Base-by-base conservation (phyloP, 2,329 filamentous ascomycete genomes). In the Lecanicillium sp. region DNA sequence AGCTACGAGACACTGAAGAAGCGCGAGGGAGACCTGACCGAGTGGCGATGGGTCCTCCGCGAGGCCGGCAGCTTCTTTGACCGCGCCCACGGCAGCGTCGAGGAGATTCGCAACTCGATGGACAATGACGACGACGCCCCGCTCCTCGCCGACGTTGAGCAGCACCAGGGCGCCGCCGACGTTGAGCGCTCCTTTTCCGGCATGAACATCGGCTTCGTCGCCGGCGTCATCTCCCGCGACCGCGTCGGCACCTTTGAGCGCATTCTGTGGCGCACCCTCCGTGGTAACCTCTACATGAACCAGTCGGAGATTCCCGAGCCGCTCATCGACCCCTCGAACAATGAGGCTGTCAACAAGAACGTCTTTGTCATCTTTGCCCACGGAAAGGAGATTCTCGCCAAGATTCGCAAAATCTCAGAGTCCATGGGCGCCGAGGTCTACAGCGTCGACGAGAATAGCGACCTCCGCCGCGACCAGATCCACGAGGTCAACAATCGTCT, bases 321-420 rank as follows among this genome's bases (percentile, higher is more conserved):
- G 28, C 83, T 98, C 51, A 74, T 95, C 59, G 87, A 98, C 61
- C 90, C 92, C 13, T 76, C 84, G 57, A 95, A 79, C 67, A 96
- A 97, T 60, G 90, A 97, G 65, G 74, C 86, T 47, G 75, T 94
- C 52, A 80, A 84, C 70, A 98, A 98, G 79, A 98, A 96, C 53
- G 92, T 98, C 40, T 98, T 98, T 56, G 90, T 98, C 56, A 98
- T 98, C 62, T 98, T 98, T 54, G 92, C 92, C 11, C 92, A 98
- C 56, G 92, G 92, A 58, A 95, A 95, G 65, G 90, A 97, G 64
- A 95, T 98, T 51, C 81, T 98, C 53, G 86, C 89, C 56, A 98
- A 98, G 79, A 97, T 98, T 58, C 81, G 92, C 57, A 97, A 96
- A 75, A 97, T 98, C 45, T 97, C 90, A 2, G 92, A 98, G 67